Evolutionary conservation across 2,329 filamentous ascomycete genomes (phyloP).

Genomic region (Xylaria sp.): DNA sequence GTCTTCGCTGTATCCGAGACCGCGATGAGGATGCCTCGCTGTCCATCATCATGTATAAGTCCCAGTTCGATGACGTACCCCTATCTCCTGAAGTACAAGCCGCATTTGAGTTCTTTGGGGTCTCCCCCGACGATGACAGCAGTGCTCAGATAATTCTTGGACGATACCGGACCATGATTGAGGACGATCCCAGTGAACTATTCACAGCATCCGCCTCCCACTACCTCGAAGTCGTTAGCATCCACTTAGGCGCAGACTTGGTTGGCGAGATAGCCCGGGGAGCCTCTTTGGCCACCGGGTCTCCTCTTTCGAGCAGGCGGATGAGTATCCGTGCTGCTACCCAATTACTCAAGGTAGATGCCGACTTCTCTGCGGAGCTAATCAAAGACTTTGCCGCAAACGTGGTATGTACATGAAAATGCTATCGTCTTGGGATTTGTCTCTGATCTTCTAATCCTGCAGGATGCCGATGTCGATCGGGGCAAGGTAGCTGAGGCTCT

Average conservation of each 20-base stretch:
- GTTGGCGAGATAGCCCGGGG: constrained; percentile 17
- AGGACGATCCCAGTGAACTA: constrained; percentile 10
- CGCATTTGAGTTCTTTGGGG: constrained; percentile 26
- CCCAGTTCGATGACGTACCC: constrained; percentile 24
- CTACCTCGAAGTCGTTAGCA: constrained; percentile 27
- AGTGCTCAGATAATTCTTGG: constrained; percentile 20
- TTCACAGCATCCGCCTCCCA: constrained; percentile 18
- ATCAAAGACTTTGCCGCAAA: constrained; percentile 26
- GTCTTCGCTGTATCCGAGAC: constrained; percentile 24
- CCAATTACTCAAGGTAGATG: constrained; percentile 25
- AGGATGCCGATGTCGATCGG: constrained; percentile 24
- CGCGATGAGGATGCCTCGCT: constrained; percentile 24
- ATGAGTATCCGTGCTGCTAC: constrained; percentile 27
- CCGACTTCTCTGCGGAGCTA: constrained; percentile 25
- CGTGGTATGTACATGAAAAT: constrained; percentile 20
- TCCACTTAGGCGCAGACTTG: constrained; percentile 23
- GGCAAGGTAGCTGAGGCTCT: constrained; percentile 27
- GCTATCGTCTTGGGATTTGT: neutral
- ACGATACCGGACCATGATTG: constrained; percentile 20
- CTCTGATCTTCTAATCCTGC: constrained; percentile 12
- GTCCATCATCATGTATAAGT: constrained; percentile 27
- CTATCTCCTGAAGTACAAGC: constrained; percentile 15
- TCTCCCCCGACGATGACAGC: constrained; percentile 8
- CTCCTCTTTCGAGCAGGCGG: constrained; percentile 8
- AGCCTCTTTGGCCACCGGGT: constrained; percentile 2